phyloP scores from a whole-genome alignment of 208 protist species.

The Spongospora subterranea region DNA sequence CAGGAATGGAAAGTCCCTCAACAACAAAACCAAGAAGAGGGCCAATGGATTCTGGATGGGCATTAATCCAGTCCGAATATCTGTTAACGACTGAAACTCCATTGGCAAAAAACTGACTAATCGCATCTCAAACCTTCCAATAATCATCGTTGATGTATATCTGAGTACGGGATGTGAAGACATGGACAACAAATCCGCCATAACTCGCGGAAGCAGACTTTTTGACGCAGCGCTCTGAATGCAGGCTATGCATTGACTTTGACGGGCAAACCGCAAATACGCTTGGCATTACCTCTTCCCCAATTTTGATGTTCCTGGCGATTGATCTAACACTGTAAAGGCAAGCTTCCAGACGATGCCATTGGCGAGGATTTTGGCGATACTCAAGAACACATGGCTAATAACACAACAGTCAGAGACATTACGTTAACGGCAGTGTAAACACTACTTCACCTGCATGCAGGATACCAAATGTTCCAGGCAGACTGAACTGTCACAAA shows the following conservation, averaged over 20 bases:
- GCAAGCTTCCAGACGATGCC: background rate
- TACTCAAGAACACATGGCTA: background rate
- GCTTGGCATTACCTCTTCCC: too few relatives aligned
- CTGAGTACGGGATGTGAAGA: constrained; percentile 7
- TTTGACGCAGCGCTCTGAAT: background rate
- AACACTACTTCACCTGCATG: background rate
- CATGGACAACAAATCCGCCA: constrained; percentile 42
- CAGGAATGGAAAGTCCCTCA: background rate
- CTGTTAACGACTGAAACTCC: background rate
- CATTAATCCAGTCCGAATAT: constrained; percentile 30
- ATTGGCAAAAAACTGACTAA: background rate
- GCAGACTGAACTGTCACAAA: constrained; percentile 39
- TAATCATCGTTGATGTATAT: constrained; percentile 40
- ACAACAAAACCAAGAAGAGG: constrained; percentile 6
- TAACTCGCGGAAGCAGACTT: background rate
- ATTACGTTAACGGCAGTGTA: background rate
- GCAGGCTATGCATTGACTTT: background rate
- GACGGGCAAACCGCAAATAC: background rate
- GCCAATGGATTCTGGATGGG: constrained; percentile 28
- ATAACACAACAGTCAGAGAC: background rate
- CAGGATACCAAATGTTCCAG: constrained; percentile 6
- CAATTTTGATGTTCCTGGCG: background rate
- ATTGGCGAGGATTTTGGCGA: background rate
- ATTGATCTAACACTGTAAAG: constrained; percentile 52
- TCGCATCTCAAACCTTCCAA: background rate